Evolutionary conservation across 192 early-diverging fungal species (phyloP), one percentile per base, ranked within the genome.

Genomic region (Coemansia sp.): DNA sequence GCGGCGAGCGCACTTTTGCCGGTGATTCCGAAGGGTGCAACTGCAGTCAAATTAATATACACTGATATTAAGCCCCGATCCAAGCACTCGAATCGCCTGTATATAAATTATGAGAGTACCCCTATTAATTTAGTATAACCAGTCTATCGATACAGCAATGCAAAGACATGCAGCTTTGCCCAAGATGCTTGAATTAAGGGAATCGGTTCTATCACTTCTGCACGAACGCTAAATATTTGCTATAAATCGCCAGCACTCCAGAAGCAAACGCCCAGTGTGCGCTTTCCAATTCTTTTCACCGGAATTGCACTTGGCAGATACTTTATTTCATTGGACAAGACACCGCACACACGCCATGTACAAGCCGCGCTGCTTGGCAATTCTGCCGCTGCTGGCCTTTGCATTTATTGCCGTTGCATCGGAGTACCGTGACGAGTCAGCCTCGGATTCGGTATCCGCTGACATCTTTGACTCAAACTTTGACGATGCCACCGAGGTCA

Each of bases 351-450:
- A 4, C 10, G 7, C 26, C 26, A 54, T 54, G 52, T 31, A 42
- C 29, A 54, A 23, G 26, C 17, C 27, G 52, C 52, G 29, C 21
- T 54, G 21, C 20, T 12, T 54, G 19, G 39, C 52, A 22, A 8
- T 54, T 25, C 52, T 54, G 40, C 38, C 52, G 15, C 17, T 54
- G 28, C 28, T 54, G 52, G 28, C 28, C 1, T 38, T 54, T 40
- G 52, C 40, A 21, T 26, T 30, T 17, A 17, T 19, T 11, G 28
- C 28, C 5, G 8, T 29, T 12, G 27, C 52, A 8, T 54, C 39
- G 8, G 17, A 29, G 15, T 42, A 42, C 20, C 6, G 52, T 6
- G 39, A 42, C 2, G 39, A 42, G 8, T 40, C 32, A 6, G 5
- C 27, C 36, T 25, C 32, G 7, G 34, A 27, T 21, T 17, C 36